Conservation (phyloP, 805 yeast genomes). For the Cyberlindnera maclurae region DNA sequence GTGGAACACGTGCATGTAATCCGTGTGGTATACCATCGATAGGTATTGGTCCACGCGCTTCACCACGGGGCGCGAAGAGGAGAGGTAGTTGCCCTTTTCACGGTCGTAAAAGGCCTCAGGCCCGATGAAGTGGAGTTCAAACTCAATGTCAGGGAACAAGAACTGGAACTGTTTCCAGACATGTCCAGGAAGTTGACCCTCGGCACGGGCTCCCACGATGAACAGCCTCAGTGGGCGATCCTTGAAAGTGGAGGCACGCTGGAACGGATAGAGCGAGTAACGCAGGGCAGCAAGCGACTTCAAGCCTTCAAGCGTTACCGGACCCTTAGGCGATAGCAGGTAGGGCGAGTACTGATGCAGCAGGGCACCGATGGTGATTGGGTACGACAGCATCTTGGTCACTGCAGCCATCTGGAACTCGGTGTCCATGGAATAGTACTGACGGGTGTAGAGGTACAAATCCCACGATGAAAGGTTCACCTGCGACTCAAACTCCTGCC, state of each 20-base stretch:
- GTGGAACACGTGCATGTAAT: slow-evolving; percentile 85
- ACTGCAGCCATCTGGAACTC: slow-evolving; percentile 94
- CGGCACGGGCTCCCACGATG: slow-evolving; percentile 87
- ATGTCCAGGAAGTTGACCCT: slow-evolving; percentile 87
- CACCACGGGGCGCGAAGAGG: slow-evolving; percentile 57
- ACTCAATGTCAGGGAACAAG: slow-evolving; percentile 72
- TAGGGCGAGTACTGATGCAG: slow-evolving; percentile 86
- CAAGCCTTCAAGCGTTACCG: slow-evolving; percentile 85
- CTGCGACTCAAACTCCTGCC: slow-evolving; percentile 65
- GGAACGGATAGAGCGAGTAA: slow-evolving; percentile 76
- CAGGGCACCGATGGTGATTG: slow-evolving; percentile 79
- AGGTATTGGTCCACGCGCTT: slow-evolving; percentile 69
- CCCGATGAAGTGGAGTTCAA: slow-evolving; percentile 89
- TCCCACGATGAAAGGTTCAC: slow-evolving; percentile 88
- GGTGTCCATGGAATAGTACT: slow-evolving; percentile 92
- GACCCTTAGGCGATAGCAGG: slow-evolving; percentile 72
- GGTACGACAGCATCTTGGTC: slow-evolving; percentile 90
- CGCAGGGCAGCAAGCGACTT: slow-evolving; percentile 89
- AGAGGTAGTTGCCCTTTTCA: slow-evolving; percentile 52
- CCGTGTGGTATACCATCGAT: slow-evolving; percentile 76
- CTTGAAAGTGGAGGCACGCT: slow-evolving; percentile 49
- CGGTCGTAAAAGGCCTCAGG: slow-evolving; percentile 84
- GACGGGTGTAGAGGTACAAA: slow-evolving; percentile 84
- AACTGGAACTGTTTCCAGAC: slow-evolving; percentile 92
- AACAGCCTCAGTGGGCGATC: slow-evolving; percentile 89